Evolutionary conservation across 345 rosid genomes (phyloP).

Genomic region (Salix exigua): DNA sequence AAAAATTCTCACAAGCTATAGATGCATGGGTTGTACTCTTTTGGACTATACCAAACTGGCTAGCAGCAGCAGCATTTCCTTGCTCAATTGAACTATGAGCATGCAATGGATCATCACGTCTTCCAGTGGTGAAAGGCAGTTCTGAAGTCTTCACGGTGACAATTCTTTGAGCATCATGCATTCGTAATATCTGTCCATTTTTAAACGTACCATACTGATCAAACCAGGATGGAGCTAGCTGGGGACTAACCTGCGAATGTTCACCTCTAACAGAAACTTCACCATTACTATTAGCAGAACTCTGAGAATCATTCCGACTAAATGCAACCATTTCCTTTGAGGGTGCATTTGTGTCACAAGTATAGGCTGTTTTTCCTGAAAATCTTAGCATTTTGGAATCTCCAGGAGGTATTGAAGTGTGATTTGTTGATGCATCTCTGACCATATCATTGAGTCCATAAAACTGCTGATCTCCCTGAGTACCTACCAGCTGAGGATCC

Average conservation of each 20-base stretch:
- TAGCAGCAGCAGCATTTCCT: constrained; percentile 26
- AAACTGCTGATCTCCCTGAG: constrained; percentile 38
- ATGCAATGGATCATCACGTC: constrained; percentile 41
- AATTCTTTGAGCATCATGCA: constrained; percentile 38
- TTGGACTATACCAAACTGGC: constrained; percentile 26
- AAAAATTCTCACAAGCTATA: constrained; percentile 33
- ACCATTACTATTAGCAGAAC: constrained; percentile 26
- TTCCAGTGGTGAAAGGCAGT: constrained; percentile 38
- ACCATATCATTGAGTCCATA: constrained; percentile 28
- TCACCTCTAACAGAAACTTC: constrained; percentile 39
- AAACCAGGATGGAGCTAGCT: constrained; percentile 80
- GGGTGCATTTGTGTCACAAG: constrained; percentile 25
- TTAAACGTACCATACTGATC: constrained; percentile 61
- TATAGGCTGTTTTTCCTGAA: constrained; percentile 27
- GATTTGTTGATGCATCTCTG: constrained; percentile 31
- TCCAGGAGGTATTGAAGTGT: constrained; percentile 22
- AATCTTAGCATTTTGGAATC: constrained; percentile 36
- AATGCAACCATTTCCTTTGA: constrained; percentile 31
- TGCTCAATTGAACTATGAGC: constrained; percentile 33
- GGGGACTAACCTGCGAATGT: constrained; percentile 57
- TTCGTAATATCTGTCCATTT: constrained; percentile 57
- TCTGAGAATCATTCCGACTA: constrained; percentile 36
- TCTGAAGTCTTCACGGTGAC: constrained; percentile 39
- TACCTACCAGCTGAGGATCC: constrained; percentile 40
- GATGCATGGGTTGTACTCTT: constrained; percentile 29